phyloP scores from a whole-genome alignment of 352 stramenopile species.

The Globisporangium middletonii region DNA sequence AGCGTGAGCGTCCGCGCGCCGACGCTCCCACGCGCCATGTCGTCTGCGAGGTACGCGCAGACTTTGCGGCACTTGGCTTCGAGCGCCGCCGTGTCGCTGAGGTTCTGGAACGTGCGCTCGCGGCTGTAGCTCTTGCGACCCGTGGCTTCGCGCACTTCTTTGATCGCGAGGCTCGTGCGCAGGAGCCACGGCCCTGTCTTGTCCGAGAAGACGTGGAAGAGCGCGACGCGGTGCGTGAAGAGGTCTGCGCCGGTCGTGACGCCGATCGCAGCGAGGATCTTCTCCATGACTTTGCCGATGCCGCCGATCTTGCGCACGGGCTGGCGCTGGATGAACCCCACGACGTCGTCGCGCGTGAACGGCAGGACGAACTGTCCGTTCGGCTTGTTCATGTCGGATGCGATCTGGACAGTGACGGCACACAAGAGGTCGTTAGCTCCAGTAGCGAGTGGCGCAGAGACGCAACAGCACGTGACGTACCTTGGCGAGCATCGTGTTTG shows the following conservation, averaged over 20 bases:
- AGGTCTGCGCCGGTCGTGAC: constrained; percentile 85
- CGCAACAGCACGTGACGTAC: constrained; percentile 18
- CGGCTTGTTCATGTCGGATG: constrained; percentile 95
- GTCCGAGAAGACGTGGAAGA: constrained; percentile 62
- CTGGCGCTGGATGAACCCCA: constrained; percentile 87
- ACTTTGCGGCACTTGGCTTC: constrained; percentile 65
- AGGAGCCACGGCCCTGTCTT: constrained; percentile 69
- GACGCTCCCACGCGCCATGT: constrained; percentile 31
- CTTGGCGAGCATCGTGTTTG: constrained; percentile 93
- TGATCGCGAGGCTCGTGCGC: constrained; percentile 63
- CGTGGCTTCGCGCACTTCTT: constrained; percentile 32
- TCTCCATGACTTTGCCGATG: constrained; percentile 95
- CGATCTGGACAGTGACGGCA: constrained; percentile 53
- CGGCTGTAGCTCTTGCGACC: constrained; percentile 79
- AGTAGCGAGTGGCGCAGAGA: neutral
- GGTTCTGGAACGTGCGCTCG: constrained; percentile 57
- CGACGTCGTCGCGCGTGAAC: constrained; percentile 59
- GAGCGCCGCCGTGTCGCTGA: constrained; percentile 35
- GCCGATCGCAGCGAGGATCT: constrained; percentile 78
- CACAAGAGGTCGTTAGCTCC: neutral
- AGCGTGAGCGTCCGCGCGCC: constrained; percentile 58
- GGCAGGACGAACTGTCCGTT: constrained; percentile 93
- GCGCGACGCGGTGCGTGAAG: constrained; percentile 43
- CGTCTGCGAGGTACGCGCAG: constrained; percentile 43
- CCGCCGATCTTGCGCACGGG: constrained; percentile 91